phyloP scores from a whole-genome alignment of 108 stramenopile genomes.

The Conticribra guillardii region DNA sequence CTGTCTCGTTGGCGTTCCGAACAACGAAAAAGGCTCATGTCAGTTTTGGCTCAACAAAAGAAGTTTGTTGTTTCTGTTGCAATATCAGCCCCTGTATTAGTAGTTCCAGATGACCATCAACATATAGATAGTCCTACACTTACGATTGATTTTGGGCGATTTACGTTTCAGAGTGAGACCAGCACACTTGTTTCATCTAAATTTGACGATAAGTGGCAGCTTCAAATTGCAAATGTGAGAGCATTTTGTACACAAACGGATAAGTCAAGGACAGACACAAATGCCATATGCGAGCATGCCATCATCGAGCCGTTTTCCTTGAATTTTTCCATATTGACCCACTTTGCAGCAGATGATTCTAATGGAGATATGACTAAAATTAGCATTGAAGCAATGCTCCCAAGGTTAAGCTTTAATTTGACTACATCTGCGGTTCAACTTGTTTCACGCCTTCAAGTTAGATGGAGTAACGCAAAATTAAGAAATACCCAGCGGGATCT shows the following conservation, averaged over 20 bases:
- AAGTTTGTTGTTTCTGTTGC: conserved; percentile 63
- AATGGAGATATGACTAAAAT: conserved; percentile 28
- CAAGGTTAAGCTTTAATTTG: conserved; percentile 70
- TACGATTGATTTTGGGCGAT: conserved; percentile 64
- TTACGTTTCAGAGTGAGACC: conserved; percentile 49
- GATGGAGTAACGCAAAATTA: conserved; percentile 19
- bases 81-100: conserved; percentile 63
- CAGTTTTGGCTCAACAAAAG: conserved; percentile 66
- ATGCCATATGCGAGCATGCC: not conserved
- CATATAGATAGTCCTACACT: conserved; percentile 44
- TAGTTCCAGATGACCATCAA: conserved; percentile 66
- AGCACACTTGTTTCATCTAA: not conserved
- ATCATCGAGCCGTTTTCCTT: conserved; percentile 78
- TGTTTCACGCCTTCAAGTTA: conserved; percentile 46
- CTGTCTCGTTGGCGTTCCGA: conserved; percentile 53
- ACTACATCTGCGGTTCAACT: conserved; percentile 65
- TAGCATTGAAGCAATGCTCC: conserved; percentile 52
- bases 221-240: conserved; percentile 57
- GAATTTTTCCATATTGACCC: conserved; percentile 56
- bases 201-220: conserved; percentile 65
- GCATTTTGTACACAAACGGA: conserved; percentile 35
- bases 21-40: conserved; percentile 55
- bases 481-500: conserved; percentile 11
- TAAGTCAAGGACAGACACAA: not conserved
- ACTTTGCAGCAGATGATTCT: conserved; percentile 25